These are phyloP conservation scores for Chalciporus pseudorubinellus DNA, from an alignment of 768 basidiomycete genomes.

Conservation along the genomic window DNA sequence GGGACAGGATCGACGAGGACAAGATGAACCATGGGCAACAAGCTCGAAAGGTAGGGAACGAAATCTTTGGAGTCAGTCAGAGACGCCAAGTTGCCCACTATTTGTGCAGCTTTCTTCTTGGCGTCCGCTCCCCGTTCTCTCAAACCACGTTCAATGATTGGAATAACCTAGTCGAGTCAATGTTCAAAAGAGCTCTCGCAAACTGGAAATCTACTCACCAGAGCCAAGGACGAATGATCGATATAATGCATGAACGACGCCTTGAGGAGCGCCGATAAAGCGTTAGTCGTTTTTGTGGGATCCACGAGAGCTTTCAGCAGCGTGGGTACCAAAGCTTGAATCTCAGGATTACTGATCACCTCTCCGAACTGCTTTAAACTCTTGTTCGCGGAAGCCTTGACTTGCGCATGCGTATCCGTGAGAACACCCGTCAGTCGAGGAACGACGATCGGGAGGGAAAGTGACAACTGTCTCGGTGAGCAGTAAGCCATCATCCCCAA, in stretches of 20 bases:
- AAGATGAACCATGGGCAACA: conserved; percentile 86
- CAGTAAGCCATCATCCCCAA: conserved; percentile 99
- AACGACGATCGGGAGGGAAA: conserved; percentile 94
- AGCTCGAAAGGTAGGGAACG: conserved; percentile 85
- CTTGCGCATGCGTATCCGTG: conserved; percentile 97
- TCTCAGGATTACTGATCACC: conserved; percentile 97
- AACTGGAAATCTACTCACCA: conserved; percentile 48
- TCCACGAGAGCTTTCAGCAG: conserved; percentile 95
- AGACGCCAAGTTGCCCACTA: conserved; percentile 95
- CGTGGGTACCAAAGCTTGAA: conserved; percentile 83
- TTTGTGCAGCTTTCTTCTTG: conserved; percentile 94
- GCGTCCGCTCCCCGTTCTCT: conserved; percentile 90
- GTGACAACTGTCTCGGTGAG: conserved; percentile 89
- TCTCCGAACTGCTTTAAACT: conserved; percentile 98
- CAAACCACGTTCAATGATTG: conserved; percentile 91
- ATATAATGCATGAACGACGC: conserved; percentile 98
- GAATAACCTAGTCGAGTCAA: conserved; percentile 63
- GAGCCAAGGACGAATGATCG: conserved; percentile 91
- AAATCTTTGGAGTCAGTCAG: conserved; percentile 90
- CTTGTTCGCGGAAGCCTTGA: conserved; percentile 87
- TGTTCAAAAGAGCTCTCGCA: background rate
- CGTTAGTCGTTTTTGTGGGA: conserved; percentile 85
- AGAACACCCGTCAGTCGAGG: conserved; percentile 92
- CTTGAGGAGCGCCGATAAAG: conserved; percentile 81
- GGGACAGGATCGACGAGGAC: conserved; percentile 97